Conservation (phyloP, 257 asterid genomes). For the Thymus mandschuricus region DNA sequence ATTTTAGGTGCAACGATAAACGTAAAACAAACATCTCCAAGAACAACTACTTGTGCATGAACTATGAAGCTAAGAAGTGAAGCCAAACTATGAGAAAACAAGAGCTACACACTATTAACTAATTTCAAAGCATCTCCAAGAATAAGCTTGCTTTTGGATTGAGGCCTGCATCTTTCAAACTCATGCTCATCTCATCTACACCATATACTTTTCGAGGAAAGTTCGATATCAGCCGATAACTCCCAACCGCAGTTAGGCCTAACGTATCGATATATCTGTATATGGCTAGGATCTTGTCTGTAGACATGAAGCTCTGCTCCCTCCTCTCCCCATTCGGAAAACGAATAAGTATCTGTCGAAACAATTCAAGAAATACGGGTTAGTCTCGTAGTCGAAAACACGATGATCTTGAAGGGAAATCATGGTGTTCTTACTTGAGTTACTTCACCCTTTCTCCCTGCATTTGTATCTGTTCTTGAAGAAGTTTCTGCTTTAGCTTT, state of each 20-base stretch:
- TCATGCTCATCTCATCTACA: slow-evolving; percentile 61
- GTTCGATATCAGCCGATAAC: slow-evolving; percentile 70
- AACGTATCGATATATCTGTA: slow-evolving; percentile 59
- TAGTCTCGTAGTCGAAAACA: neutral
- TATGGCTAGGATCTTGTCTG: slow-evolving; percentile 65
- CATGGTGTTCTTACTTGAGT: slow-evolving; percentile 54
- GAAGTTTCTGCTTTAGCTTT: slow-evolving; percentile 33
- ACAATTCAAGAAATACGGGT: neutral
- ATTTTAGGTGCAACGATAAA: too few species aligned
- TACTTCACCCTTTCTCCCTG: slow-evolving; percentile 49
- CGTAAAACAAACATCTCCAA: neutral
- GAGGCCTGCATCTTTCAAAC: slow-evolving; percentile 67
- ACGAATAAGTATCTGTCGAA: slow-evolving; percentile 65
- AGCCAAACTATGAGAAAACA: neutral
- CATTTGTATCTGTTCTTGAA: slow-evolving; percentile 33
- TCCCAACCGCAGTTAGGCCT: slow-evolving; percentile 54
- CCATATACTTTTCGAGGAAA: slow-evolving; percentile 80
- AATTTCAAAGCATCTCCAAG: slow-evolving; percentile 59
- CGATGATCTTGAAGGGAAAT: neutral
- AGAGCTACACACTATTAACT: neutral
- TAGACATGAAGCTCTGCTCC: slow-evolving; percentile 64
- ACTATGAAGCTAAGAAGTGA: too few species aligned
- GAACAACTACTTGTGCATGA: too few species aligned
- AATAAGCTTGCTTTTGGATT: slow-evolving; percentile 89
- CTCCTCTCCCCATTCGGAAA: slow-evolving; percentile 90